These are phyloP conservation scores for Phaeosphaeria sp. DNA, from an alignment of 2,329 filamentous ascomycete genomes.

Conservation along the genomic window DNA sequence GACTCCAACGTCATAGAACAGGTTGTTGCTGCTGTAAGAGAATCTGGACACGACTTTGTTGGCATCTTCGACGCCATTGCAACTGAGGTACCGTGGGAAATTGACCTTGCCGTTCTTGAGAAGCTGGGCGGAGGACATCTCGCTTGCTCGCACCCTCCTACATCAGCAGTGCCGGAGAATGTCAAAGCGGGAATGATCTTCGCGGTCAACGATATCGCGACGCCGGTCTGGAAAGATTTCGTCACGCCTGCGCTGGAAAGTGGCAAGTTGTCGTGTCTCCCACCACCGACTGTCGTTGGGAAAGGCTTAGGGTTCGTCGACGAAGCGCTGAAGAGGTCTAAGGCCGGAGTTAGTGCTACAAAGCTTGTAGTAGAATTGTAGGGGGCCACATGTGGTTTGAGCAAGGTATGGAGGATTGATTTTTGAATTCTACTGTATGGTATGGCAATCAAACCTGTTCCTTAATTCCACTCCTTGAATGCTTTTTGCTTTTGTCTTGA, in stretches of 20 bases:
- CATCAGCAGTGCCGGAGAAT: conserved; percentile 34
- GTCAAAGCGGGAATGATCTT: conserved; percentile 43
- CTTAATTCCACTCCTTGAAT: conserved; percentile 40
- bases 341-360: conserved; percentile 45
- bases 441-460: not conserved
- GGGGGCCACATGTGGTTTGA: not conserved
- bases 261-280: conserved; percentile 33
- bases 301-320: conserved; percentile 36
- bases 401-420: not conserved
- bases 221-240: conserved; percentile 32
- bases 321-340: conserved; percentile 28
- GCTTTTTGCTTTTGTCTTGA: conserved; percentile 77
- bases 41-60: conserved; percentile 41
- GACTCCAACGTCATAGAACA: conserved; percentile 40
- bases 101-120: conserved; percentile 33
- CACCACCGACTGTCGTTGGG: conserved; percentile 31
- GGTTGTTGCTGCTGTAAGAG: conserved; percentile 44
- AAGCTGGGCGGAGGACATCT: conserved; percentile 44
- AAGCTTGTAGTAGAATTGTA: conserved; percentile 50
- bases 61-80: conserved; percentile 50
- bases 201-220: conserved; percentile 30
- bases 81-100: conserved; percentile 20
- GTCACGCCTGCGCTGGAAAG: conserved; percentile 30
- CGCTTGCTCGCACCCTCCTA: conserved; percentile 46
- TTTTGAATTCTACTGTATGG: not conserved